Evolutionary conservation across 495 filamentous ascomycete species (phyloP), one percentile per base, ranked within the genome.

Genomic region (Daldinia bambusicola): DNA sequence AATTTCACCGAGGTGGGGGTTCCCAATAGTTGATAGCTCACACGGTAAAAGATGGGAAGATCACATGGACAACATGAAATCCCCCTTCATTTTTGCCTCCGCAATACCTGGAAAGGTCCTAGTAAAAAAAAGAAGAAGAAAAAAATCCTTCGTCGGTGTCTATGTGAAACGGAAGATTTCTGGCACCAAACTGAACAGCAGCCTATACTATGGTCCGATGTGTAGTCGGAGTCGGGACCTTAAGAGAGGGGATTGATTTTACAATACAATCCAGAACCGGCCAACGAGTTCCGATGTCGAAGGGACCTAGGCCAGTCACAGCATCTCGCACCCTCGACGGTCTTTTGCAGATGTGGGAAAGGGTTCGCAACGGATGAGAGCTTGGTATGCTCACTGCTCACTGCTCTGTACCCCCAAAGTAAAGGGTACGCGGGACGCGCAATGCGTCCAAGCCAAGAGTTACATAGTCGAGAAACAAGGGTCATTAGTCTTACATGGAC

Each of bases 231-330:
- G 1, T 45, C 43, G 55, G 45, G 14, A 51, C 31, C 31, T 37
- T 58, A 32, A 32, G 48, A 59, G 30, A 59, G 30, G 48, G 37
- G 58, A 63, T 66, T 56, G 40, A 62, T 40, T 40, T 66, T 58
- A 26, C 26, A 26, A 26, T 2, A 51, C 43, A 31, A 41, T 62
- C 32, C 55, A 63, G 43, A 67, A 67, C 62, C 53, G 20, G 67
- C 70, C 63, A 66, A 51, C 58, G 45, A 55, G 63, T 70, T 74
- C 71, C 71, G 71, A 74, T 70, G 59, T 74, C 67, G 71, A 74
- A 74, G 62, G 43, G 34, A 40, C 14, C 14, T 43, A 56, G 57
- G 38, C 58, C 62, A 63, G n/a, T 63, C 69, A 61, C 30, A 62
- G 41, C 56, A 43, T 38, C n/a, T 55, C 36, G 22, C 41, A 45